Conservation (phyloP, 768 basidiomycete species). For the Suillus americanus region DNA sequence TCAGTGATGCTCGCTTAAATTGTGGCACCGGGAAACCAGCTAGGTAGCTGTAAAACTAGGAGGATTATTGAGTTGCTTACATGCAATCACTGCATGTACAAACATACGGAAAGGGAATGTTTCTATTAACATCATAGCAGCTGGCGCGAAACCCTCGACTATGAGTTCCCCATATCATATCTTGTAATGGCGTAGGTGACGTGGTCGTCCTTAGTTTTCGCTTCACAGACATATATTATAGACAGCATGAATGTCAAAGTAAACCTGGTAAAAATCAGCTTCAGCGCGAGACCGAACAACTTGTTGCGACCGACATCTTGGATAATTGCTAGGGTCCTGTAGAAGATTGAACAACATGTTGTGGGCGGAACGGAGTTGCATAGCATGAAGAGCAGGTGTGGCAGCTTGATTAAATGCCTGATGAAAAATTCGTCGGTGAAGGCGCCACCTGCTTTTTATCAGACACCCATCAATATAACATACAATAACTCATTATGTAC, state of each 20-base stretch:
- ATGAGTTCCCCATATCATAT: not conserved
- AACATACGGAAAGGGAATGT: not conserved
- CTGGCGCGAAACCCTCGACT: not conserved
- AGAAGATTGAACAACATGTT: not conserved
- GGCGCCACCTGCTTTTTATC: not conserved
- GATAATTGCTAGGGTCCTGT: not conserved
- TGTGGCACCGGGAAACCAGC: not conserved
- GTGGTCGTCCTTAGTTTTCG: not conserved
- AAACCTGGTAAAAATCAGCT: not conserved
- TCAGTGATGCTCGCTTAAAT: not conserved
- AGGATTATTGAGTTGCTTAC: not conserved
- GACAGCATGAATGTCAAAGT: not conserved
- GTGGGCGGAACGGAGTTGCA: not conserved
- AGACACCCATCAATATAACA: not conserved
- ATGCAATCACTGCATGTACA: not conserved
- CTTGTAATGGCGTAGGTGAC: not conserved
- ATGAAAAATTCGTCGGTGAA: not conserved
- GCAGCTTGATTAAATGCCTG: not conserved
- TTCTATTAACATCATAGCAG: not conserved
- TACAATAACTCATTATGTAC: not conserved
- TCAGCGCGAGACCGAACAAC: not conserved
- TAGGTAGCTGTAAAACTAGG: not conserved
- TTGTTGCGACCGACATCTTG: not conserved
- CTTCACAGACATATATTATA: not conserved
- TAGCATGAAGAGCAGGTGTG: not conserved